These are phyloP conservation scores for Phaeophleospora eucalypticola DNA, from an alignment of 2,329 filamentous ascomycete genomes.

Conservation along the genomic window DNA sequence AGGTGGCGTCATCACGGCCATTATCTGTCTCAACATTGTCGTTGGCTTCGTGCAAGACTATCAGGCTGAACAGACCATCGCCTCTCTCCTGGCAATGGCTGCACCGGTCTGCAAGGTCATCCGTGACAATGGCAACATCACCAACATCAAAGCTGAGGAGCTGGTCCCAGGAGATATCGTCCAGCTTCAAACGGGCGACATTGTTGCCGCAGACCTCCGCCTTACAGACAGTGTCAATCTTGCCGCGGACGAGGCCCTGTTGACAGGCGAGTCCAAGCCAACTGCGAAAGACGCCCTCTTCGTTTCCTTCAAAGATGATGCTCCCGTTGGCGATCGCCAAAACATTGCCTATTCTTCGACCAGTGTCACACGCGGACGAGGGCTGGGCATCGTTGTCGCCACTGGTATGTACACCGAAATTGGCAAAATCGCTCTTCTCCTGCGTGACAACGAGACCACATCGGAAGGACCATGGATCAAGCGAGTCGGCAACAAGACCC, in stretches of 20 bases:
- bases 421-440: conserved; percentile 59
- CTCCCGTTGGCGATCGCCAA: conserved; percentile 57
- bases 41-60: conserved; percentile 60
- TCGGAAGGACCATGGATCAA: conserved; percentile 15
- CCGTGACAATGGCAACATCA: conserved; percentile 49
- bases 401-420: conserved; percentile 65
- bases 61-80: conserved; percentile 57
- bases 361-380: conserved; percentile 60
- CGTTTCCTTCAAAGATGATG: conserved; percentile 35
- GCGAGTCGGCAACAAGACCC: conserved; percentile 34
- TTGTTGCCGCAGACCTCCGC: conserved; percentile 63
- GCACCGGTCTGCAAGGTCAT: conserved; percentile 55
- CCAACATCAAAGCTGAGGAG: conserved; percentile 52
- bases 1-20: conserved; percentile 55
- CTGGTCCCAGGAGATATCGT: conserved; percentile 66
- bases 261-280: conserved; percentile 65
- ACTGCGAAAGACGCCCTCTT: conserved; percentile 29
- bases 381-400: conserved; percentile 52
- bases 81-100: conserved; percentile 52
- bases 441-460: conserved; percentile 39
- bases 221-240: conserved; percentile 66
- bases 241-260: conserved; percentile 67
- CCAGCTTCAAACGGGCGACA: conserved; percentile 60
- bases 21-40: conserved; percentile 56
- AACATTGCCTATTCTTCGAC: conserved; percentile 64